Evolutionary conservation across 768 basidiomycete species (phyloP), one percentile per base, ranked within the genome.

Genomic region (Amanita phalloides): DNA sequence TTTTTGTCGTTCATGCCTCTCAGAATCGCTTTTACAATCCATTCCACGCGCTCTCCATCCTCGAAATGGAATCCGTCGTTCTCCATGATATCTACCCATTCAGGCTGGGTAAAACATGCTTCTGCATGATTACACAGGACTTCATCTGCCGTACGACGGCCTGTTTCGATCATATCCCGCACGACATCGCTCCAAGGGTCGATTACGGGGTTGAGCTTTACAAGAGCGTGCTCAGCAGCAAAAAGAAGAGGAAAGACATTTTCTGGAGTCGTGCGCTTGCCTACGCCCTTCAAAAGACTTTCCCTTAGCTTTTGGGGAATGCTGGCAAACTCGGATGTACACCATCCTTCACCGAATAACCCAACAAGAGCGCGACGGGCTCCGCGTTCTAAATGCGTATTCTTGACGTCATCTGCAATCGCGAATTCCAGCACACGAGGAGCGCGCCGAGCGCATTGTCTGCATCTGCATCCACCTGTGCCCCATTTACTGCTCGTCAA

Each of bases 271-370:
- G 88, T 84, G 5, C 80, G 72, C 53, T 83, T 85, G 14, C 73
- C 74, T 0, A 96, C 71, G 3, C 86, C 87, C 53, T 81, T 81
- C 14, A 93, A 67, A 6, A 94, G 68, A 13, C 68, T 70, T 21
- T 86, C 81, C 36, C 86, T 76, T 17, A 80, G 72, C 56, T 83
- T 82, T 51, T 73, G 74, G 2, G 82, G 73, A 2, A 95, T 71
- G 0, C 68, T 65, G 0, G 87, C 87, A 58, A 97, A 88, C 51
- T 96, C 92, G 35, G 77, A 64, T 0, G 79, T 85, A 64, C 81
- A 85, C 94, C 93, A 96, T 2, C 87, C 86, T 56, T 90, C 87
- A 4, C 90, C 91, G 60, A 90, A 97, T 28, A 90, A 74, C 0
- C 84, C 82, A 0, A 93, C 83, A 6, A 97, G 71, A 11, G 86